Percentiles rank a stretch among this genome's conserved stretches.
Evolutionary conservation across 208 protist genomes (phyloP).

Genomic region (Angomonas deanei): DNA sequence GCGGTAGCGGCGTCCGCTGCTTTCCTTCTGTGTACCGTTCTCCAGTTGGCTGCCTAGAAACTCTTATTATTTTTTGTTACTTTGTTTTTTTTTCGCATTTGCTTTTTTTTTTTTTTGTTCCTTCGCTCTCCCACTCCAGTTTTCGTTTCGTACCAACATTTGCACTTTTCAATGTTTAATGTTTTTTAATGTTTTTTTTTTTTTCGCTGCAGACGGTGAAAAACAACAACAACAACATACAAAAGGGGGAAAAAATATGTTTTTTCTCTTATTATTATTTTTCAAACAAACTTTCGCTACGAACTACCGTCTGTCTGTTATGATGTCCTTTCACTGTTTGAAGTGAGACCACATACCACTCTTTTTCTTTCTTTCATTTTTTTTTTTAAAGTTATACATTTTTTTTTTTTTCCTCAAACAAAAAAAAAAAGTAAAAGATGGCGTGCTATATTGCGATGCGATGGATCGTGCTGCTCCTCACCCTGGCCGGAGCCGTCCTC

Average conservation of each 20-base stretch:
- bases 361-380: constrained; percentile 4
- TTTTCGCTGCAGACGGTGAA: neutral
- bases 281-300: neutral
- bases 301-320: constrained; percentile 1
- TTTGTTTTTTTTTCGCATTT: neutral
- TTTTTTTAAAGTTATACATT: neutral
- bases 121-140: neutral
- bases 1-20: constrained; percentile 1
- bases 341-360: neutral
- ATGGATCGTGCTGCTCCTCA: constrained; percentile 25
- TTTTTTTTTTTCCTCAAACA: constrained; percentile 5
- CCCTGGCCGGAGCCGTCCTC: constrained; percentile 23
- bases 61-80: neutral
- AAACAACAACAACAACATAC: no score
- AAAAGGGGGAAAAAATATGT: no score
- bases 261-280: constrained; percentile 1
- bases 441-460: constrained; percentile 19
- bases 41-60: constrained; percentile 11
- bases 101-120: neutral
- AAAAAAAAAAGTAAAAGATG: constrained; percentile 13
- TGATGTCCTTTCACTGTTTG: constrained; percentile 2
- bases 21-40: constrained; percentile 10
- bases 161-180: neutral
- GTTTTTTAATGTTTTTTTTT: neutral
- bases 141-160: constrained; percentile 1